Percentiles rank a stretch among this genome's conserved stretches.
These are phyloP conservation scores for cucumber (Cucumis sativus) DNA, from an alignment of 306 rosid genomes.

Conservation along the genomic window Cucumber_9930_V3 NC_026656.2:24421501-24422000, in stretches of 20 bases:
- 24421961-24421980: slow-evolving; percentile 13
- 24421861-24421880: slow-evolving; percentile 26
- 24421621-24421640: not conserved
- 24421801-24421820: slow-evolving; percentile 31
- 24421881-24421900: slow-evolving; percentile 19
- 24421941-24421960: slow-evolving; percentile 8
- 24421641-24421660: not conserved
- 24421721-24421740: slow-evolving; percentile 30
- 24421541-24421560: not conserved
- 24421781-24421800: slow-evolving; percentile 29
- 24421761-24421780: not conserved
- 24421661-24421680: not conserved
- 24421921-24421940: slow-evolving; percentile 3
- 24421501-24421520: not conserved
- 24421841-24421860: slow-evolving; percentile 30
- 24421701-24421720: slow-evolving; percentile 42
- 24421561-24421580: not conserved
- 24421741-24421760: slow-evolving; percentile 28
- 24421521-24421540: not conserved
- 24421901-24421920: slow-evolving; percentile 22
- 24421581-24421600: not conserved
- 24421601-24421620: not conserved
- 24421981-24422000: slow-evolving; percentile 32
- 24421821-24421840: slow-evolving; percentile 26
- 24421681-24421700: slow-evolving; percentile 21